Base-by-base conservation (phyloP, 805 yeast genomes). In the Candida quercuum region DNA sequence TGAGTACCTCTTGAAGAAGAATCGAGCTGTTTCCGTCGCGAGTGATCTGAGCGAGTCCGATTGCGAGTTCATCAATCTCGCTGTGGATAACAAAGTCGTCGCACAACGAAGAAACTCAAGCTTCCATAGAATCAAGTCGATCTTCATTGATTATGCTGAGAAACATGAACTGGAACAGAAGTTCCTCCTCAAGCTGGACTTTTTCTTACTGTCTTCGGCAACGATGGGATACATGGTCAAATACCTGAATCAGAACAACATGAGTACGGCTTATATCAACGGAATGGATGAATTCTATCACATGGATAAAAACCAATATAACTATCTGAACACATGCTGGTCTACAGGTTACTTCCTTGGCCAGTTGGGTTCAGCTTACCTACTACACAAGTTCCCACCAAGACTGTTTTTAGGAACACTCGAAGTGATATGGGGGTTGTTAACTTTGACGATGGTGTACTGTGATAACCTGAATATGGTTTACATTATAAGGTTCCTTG, bases 261-360 rank as follows among this genome's bases (percentile, higher is more conserved):
- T 68, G 21, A 53, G 62, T 17, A 66, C 66, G 2, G 72, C 74
- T 2, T 67, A 66, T 45, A 58, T 69, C n/a, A 32, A 32, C 16
- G 34, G 34, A 3, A 54, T 67, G 73, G 57, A 61, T 40, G 67
- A 69, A 45, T 58, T 63, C 45, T 66, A 60, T 36, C 38, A 50
- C 12, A 63, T 69, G 66, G 49, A 55, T 31, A 59, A 54, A 14
- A 65, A 63, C 37, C 71, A 73, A 38, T 66, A 63, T 42, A 71
- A 72, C 42, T 67, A 67, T 42, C 43, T 70, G 46, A 52, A 53
- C 6, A 60, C 75, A 0, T 45, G 62, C 24, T 71, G 69, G 67
- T 64, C 76, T 0, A 64, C 64, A 11, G 78, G 78, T 5, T 72
- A 72, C 39, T 63, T 70, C 28, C 45, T 72, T 32, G 76, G 75